Evolutionary conservation across 2,329 filamentous ascomycete genomes (phyloP), one percentile per base, ranked within the genome.

Genomic region (Aspergillus fijiensis): DNA sequence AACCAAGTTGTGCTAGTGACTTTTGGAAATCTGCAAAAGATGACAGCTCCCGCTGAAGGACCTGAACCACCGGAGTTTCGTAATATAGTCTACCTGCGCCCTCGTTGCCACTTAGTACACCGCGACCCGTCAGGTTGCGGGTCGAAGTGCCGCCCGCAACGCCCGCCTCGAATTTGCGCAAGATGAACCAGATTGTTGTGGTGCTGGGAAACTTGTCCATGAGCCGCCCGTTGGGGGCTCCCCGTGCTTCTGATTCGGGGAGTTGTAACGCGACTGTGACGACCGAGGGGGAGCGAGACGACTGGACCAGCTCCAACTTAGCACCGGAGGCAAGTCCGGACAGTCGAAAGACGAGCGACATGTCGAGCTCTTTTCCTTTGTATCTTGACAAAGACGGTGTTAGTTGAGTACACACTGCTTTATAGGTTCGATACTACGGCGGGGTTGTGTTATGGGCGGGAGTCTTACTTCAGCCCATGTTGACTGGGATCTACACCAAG

Each of bases 241-340:
- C 81, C 49, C 80, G 81, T 21, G 84, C 86, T 71, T 95, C 89
- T 23, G 87, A 85, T 39, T 88, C 83, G 3, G 92, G 91, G 29
- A 97, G 81, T 72, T 96, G 91, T 12, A 99, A 80, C n/a, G 91
- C 94, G 48, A 99, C 89, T 47, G 89, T 92, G 58, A 99, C 89
- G 51, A 89, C 89, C 1, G 91, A 89, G 0, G 93, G 89, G 0
- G 92, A 95, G 59, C 91, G 90, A 50, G 93, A 95, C 60, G 89
- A 88, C 72, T 91, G 88, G 23, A 97, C 89, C 53, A 99, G 89
- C 72, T 98, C 93, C 60, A 99, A 86, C 73, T 96, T 96, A 60
- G 95, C 94, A 63, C 95, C 95, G 42, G 91, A 85, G 12, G 85
- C 82, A 5, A 99, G 87, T 53, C 92, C 91, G 5, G 92, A 89